Evolutionary conservation across 805 yeast species (phyloP).

Genomic region (Kuraishia floccosa): DNA sequence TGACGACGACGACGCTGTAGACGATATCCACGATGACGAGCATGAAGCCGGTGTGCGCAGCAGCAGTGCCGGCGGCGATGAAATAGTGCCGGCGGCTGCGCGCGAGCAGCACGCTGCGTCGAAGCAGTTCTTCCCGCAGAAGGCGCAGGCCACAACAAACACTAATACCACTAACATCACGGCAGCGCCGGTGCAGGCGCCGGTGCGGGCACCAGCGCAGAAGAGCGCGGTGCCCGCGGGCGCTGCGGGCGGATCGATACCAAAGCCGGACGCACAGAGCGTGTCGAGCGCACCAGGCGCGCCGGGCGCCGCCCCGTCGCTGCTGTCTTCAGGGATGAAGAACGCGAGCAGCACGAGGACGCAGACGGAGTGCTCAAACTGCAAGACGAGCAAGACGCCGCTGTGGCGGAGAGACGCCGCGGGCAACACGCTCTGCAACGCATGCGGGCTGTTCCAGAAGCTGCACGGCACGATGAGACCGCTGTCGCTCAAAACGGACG

Average conservation of each 20-base stretch:
- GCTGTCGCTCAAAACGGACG: constrained; percentile 42
- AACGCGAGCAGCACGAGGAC: too few relatives aligned
- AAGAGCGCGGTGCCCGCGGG: too few relatives aligned
- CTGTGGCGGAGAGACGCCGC: constrained; percentile 49
- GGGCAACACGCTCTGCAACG: constrained; percentile 53
- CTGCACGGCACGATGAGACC: constrained; percentile 56
- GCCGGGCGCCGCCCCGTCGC: constrained; percentile 1
- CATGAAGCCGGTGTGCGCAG: neutral
- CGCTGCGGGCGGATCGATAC: neutral
- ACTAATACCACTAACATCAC: constrained; percentile 2
- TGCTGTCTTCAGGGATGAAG: constrained; percentile 1
- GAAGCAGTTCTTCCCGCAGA: neutral
- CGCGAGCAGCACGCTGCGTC: neutral
- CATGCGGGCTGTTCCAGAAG: constrained; percentile 51
- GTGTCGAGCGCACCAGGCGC: neutral
- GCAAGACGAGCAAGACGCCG: constrained; percentile 50
- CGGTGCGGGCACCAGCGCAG: neutral
- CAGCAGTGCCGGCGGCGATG: neutral
- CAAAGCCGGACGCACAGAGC: neutral
- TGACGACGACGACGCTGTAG: constrained; percentile 12
- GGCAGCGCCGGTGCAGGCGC: neutral
- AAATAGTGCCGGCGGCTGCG: neutral
- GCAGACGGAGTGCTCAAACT: constrained; percentile 38
- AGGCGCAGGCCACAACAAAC: constrained; percentile 4
- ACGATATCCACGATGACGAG: constrained; percentile 13